Evolutionary conservation across 2,329 filamentous ascomycete genomes (phyloP).

Genomic region (Thermochaetoides dissita): DNA sequence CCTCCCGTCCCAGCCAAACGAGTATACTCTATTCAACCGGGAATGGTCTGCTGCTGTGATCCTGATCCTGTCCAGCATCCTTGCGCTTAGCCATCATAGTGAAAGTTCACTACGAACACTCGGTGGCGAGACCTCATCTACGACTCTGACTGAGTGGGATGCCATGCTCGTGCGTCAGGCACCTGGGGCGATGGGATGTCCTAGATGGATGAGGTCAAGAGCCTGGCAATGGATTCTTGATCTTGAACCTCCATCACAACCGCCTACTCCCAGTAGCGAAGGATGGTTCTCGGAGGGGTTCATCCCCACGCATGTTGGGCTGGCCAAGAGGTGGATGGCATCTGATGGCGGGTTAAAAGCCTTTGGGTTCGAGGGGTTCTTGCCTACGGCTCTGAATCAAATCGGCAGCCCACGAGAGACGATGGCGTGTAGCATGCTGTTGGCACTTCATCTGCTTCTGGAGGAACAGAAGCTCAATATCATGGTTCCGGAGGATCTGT

Average conservation of each 20-base stretch:
- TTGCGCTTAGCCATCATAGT: conserved; percentile 36
- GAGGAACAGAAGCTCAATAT: conserved; percentile 80
- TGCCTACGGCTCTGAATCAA: conserved; percentile 45
- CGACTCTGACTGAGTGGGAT: conserved; percentile 24
- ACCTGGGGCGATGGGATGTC: conserved; percentile 33
- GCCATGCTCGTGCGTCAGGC: conserved; percentile 32
- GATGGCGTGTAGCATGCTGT: conserved; percentile 51
- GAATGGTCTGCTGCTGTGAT: conserved; percentile 61
- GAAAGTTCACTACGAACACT: conserved; percentile 9
- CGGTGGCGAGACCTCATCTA: neutral
- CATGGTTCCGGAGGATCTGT: conserved; percentile 29
- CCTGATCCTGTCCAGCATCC: conserved; percentile 48
- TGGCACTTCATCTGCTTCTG: conserved; percentile 71
- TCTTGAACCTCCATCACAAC: too few relatives aligned
- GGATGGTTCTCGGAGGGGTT: conserved; percentile 21
- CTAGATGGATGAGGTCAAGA: conserved; percentile 44
- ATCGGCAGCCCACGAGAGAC: conserved; percentile 44
- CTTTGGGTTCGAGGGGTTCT: conserved; percentile 41
- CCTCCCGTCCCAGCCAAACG: conserved; percentile 2
- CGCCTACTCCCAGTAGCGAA: neutral
- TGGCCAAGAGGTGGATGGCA: conserved; percentile 52
- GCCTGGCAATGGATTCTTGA: conserved; percentile 51
- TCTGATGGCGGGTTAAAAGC: conserved; percentile 43
- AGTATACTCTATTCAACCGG: conserved; percentile 29
- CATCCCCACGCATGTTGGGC: conserved; percentile 36